These are phyloP conservation scores for Chrysophaeum taylorii DNA, from an alignment of 352 stramenopile species.

Conservation along the genomic window DNA sequence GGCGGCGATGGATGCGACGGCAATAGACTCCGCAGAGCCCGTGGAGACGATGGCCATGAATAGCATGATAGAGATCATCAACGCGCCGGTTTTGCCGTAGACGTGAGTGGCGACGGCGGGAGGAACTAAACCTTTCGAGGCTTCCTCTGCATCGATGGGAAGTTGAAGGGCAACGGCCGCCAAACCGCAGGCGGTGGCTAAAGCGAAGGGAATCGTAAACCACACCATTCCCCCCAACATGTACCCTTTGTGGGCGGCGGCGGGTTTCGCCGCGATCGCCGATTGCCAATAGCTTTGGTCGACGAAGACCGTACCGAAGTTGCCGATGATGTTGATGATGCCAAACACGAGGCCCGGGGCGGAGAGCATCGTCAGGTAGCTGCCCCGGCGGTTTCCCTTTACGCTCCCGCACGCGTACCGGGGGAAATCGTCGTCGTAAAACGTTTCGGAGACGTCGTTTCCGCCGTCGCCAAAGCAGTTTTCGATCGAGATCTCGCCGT, in stretches of 20 bases:
- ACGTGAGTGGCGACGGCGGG: constrained; percentile 55
- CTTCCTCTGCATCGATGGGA: constrained; percentile 50
- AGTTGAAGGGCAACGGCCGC: constrained; percentile 57
- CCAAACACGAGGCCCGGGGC: constrained; percentile 60
- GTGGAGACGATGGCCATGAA: constrained; percentile 72
- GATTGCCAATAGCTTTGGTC: constrained; percentile 69
- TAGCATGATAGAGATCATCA: constrained; percentile 63
- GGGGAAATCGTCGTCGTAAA: constrained; percentile 23
- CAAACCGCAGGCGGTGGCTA: constrained; percentile 59
- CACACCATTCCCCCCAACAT: constrained; percentile 55
- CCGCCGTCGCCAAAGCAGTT: constrained; percentile 15
- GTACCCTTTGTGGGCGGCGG: constrained; percentile 52
- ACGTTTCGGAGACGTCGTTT: constrained; percentile 32
- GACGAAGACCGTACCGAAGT: constrained; percentile 70
- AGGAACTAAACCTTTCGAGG: constrained; percentile 54
- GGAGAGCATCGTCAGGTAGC: constrained; percentile 64
- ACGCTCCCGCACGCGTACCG: constrained; percentile 51
- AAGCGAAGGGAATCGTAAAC: constrained; percentile 63
- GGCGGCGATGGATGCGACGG: constrained; percentile 56
- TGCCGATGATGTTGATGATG: constrained; percentile 70
- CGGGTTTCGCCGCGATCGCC: constrained; percentile 55
- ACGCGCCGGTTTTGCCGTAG: constrained; percentile 46
- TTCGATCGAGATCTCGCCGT: neutral
- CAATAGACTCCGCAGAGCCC: constrained; percentile 60
- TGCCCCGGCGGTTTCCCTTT: constrained; percentile 44